These are phyloP conservation scores for Chytriomyces confervae DNA, from an alignment of 192 early-diverging fungal species.

Conservation along the genomic window DNA sequence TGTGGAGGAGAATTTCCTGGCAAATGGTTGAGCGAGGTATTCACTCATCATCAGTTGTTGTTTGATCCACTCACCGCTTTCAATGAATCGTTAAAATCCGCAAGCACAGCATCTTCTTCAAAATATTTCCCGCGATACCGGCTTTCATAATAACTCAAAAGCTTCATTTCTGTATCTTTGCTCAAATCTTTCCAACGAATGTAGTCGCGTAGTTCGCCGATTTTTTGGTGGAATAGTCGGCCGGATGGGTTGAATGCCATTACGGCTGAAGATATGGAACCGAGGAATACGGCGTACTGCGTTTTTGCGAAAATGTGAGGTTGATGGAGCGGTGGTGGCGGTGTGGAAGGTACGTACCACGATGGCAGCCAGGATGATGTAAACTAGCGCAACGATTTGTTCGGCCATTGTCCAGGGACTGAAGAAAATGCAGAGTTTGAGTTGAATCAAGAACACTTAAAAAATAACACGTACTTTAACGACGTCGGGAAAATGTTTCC, in stretches of 20 bases:
- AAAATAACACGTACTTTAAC: background rate
- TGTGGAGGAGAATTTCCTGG: constrained; percentile 44
- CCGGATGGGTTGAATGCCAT: constrained; percentile 29
- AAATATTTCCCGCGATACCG: constrained; percentile 46
- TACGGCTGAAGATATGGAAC: constrained; percentile 22
- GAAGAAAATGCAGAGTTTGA: background rate
- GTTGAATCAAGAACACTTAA: background rate
- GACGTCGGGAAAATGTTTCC: constrained; percentile 38
- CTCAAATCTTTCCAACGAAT: constrained; percentile 38
- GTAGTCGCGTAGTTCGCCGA: constrained; percentile 48
- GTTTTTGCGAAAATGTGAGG: background rate
- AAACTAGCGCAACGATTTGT: constrained; percentile 7
- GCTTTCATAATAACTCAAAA: constrained; percentile 37
- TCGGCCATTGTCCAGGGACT: constrained; percentile 20
- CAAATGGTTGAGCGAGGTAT: background rate
- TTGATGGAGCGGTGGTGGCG: background rate
- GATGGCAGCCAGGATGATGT: constrained; percentile 13
- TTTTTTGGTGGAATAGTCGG: constrained; percentile 34
- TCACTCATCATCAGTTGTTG: too few species aligned
- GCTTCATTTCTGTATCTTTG: constrained; percentile 19
- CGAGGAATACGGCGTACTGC: constrained; percentile 30
- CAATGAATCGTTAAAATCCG: constrained; percentile 38
- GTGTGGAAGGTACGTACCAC: background rate
- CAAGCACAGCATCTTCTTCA: constrained; percentile 29
- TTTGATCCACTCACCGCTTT: constrained; percentile 17